These are phyloP conservation scores for Hymenoscyphus albidus DNA, from an alignment of 2,329 filamentous ascomycete species.

Conservation along the genomic window DNA sequence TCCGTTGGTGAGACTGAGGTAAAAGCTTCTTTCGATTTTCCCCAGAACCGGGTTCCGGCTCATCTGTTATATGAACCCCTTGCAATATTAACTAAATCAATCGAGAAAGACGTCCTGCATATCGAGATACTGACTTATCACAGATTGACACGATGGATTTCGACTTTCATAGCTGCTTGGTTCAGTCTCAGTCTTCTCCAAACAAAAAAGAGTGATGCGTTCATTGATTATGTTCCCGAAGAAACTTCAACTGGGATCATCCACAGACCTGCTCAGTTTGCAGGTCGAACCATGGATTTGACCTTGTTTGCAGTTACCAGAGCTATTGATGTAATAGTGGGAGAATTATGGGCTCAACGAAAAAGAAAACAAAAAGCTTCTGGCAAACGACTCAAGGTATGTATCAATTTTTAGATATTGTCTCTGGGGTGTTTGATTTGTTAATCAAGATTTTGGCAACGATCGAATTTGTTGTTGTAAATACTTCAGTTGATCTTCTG, in stretches of 20 bases:
- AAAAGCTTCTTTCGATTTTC: constrained; percentile 8
- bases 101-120: background rate
- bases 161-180: constrained; percentile 56
- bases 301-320: constrained; percentile 74
- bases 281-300: constrained; percentile 75
- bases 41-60: too few species aligned
- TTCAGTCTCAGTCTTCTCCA: constrained; percentile 55
- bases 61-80: background rate
- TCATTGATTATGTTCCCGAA: constrained; percentile 39
- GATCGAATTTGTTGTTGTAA: too few species aligned
- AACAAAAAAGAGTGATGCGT: constrained; percentile 45
- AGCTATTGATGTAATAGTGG: constrained; percentile 67
- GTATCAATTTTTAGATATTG: too few species aligned
- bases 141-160: constrained; percentile 54
- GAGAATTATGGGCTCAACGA: constrained; percentile 58
- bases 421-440: too few species aligned
- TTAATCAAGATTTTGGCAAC: too few species aligned
- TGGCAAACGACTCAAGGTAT: constrained; percentile 47
- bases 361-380: constrained; percentile 43
- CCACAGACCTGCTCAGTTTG: constrained; percentile 38
- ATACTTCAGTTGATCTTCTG: too few species aligned
- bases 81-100: background rate
- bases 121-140: constrained; percentile 7
- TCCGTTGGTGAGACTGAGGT: constrained; percentile 27
- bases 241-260: constrained; percentile 29